Percentiles rank a stretch among this genome's conserved stretches.
phyloP scores from a whole-genome alignment of 495 filamentous ascomycete species.

The Gamarada debralockiae region DNA sequence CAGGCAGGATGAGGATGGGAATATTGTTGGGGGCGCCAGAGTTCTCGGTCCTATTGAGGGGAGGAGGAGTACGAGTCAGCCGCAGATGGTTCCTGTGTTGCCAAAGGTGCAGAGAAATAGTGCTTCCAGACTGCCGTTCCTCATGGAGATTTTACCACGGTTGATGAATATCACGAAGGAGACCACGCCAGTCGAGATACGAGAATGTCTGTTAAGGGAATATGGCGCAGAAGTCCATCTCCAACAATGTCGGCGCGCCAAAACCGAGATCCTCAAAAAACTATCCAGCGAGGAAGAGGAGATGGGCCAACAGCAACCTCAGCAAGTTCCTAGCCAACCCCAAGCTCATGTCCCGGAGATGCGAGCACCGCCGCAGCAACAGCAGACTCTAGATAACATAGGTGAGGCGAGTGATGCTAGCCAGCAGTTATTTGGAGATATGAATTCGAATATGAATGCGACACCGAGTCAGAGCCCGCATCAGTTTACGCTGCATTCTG shows the following conservation, averaged over 20 bases:
- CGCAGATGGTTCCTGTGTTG: slow-evolving; percentile 14
- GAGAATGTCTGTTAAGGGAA: slow-evolving; percentile 22
- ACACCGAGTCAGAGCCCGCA: neutral
- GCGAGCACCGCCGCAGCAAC: neutral
- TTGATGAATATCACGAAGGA: slow-evolving; percentile 24
- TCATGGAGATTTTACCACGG: slow-evolving; percentile 25
- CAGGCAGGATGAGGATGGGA: slow-evolving; percentile 24
- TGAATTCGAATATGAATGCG: slow-evolving; percentile 6
- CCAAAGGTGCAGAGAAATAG: slow-evolving; percentile 27
- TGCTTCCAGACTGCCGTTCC: slow-evolving; percentile 22
- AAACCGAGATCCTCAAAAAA: slow-evolving; percentile 26
- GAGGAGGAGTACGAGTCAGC: neutral
- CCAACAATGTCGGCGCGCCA: slow-evolving; percentile 26
- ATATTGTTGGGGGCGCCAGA: slow-evolving; percentile 24
- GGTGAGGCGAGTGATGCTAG: slow-evolving; percentile 12
- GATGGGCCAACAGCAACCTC: neutral
- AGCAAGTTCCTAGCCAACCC: neutral
- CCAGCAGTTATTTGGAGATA: slow-evolving; percentile 18
- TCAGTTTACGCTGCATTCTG: slow-evolving; percentile 18
- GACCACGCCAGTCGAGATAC: slow-evolving; percentile 25
- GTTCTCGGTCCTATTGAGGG: slow-evolving; percentile 16
- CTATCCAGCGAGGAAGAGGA: slow-evolving; percentile 1
- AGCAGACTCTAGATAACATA: slow-evolving; percentile 18
- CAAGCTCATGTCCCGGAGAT: neutral
- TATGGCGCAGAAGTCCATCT: slow-evolving; percentile 25